A percentile compares a stretch with the other conserved stretches of the same genome.
Conservation (phyloP, 2,329 filamentous ascomycete genomes). For the Aspergillus intermedius region DNA sequence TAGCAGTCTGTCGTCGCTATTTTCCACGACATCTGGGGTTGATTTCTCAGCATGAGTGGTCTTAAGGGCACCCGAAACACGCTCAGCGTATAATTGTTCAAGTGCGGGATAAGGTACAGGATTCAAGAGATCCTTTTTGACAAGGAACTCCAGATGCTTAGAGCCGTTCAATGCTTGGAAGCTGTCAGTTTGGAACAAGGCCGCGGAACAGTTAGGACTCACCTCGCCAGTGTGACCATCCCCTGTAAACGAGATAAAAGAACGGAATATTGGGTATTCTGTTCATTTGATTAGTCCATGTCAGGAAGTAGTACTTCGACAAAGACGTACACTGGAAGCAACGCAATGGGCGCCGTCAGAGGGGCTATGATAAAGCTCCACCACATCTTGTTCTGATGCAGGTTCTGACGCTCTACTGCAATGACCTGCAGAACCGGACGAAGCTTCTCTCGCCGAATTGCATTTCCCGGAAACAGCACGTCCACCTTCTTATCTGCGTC, state of each 20-base stretch:
- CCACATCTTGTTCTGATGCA: slow-evolving; percentile 70
- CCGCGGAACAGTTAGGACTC: slow-evolving; percentile 16
- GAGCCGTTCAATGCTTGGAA: slow-evolving; percentile 66
- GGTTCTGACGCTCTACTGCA: slow-evolving; percentile 69
- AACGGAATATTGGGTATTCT: slow-evolving; percentile 92
- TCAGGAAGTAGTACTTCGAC: neutral
- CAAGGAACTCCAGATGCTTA: slow-evolving; percentile 74
- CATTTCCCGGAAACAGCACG: slow-evolving; percentile 62
- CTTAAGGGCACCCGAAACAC: slow-evolving; percentile 28
- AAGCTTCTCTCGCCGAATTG: slow-evolving; percentile 61
- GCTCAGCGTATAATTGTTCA: slow-evolving; percentile 63
- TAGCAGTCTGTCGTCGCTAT: slow-evolving; percentile 42
- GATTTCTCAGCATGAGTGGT: slow-evolving; percentile 22
- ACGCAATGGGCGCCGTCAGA: slow-evolving; percentile 70
- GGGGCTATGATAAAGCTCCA: slow-evolving; percentile 81
- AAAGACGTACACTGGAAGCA: slow-evolving; percentile 71
- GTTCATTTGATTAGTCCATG: slow-evolving; percentile 8
- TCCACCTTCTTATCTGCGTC: slow-evolving; percentile 62
- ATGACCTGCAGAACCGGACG: slow-evolving; percentile 60
- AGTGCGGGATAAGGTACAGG: slow-evolving; percentile 61
- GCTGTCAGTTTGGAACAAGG: slow-evolving; percentile 13
- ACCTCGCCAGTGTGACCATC: slow-evolving; percentile 82
- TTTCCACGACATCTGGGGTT: slow-evolving; percentile 26
- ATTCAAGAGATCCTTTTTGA: slow-evolving; percentile 64
- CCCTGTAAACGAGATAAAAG: slow-evolving; percentile 85